Conservation (phyloP, 768 basidiomycete genomes). For the Suillus fuscotomentosus region DNA sequence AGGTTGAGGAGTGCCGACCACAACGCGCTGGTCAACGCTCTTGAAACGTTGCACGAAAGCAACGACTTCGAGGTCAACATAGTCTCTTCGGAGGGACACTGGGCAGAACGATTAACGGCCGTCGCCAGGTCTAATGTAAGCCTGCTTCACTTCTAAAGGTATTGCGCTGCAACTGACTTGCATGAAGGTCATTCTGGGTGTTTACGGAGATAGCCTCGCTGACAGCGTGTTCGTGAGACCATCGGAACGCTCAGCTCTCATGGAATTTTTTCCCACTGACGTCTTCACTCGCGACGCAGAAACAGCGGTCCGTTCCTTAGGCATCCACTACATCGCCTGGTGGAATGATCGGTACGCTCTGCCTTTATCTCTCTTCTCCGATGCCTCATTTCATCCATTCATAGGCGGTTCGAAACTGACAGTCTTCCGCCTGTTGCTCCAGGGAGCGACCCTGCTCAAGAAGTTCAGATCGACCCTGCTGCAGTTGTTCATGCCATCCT, state of each 20-base stretch:
- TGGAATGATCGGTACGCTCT: slow-evolving; percentile 36
- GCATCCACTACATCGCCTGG: slow-evolving; percentile 62
- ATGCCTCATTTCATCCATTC: slow-evolving; percentile 6
- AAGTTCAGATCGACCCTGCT: slow-evolving; percentile 38
- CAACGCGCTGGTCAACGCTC: slow-evolving; percentile 53
- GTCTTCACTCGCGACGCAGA: slow-evolving; percentile 64
- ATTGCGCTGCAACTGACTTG: slow-evolving; percentile 6
- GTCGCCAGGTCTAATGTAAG: slow-evolving; percentile 69
- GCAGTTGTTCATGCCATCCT: slow-evolving; percentile 41
- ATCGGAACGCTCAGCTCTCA: slow-evolving; percentile 56
- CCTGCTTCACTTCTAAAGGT: slow-evolving; percentile 7
- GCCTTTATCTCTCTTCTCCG: slow-evolving; percentile 1
- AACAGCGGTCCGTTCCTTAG: slow-evolving; percentile 50
- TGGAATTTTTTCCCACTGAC: slow-evolving; percentile 76
- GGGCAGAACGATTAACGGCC: slow-evolving; percentile 63
- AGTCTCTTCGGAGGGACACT: slow-evolving; percentile 49
- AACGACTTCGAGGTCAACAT: slow-evolving; percentile 56
- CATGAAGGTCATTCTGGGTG: slow-evolving; percentile 57
- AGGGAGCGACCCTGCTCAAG: slow-evolving; percentile 21
- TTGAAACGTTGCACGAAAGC: slow-evolving; percentile 49
- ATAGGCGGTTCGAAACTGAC: slow-evolving; percentile 36
- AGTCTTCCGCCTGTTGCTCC: slow-evolving; percentile 33
- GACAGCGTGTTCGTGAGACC: slow-evolving; percentile 72
- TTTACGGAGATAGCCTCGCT: slow-evolving; percentile 58
- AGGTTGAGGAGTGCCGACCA: slow-evolving; percentile 59